Conservation (phyloP, 2,329 filamentous ascomycete species). For the Cercospora sp. region DNA sequence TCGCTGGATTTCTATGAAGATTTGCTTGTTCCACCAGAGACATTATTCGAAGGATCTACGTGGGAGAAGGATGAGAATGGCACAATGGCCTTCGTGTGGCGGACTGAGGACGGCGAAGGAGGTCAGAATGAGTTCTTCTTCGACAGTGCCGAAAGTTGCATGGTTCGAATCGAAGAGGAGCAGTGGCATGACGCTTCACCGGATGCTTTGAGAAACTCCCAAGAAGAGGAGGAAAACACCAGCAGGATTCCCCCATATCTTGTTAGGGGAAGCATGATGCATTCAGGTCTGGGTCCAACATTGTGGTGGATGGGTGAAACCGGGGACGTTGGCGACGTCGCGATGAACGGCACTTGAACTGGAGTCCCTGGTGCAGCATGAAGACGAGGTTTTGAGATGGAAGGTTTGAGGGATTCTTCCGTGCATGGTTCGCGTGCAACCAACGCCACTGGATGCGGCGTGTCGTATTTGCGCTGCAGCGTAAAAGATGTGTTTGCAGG, state of each 20-base stretch:
- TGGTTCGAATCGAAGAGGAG: slow-evolving; percentile 82
- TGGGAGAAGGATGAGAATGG: slow-evolving; percentile 35
- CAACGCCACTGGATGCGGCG: background rate
- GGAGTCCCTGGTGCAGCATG: background rate
- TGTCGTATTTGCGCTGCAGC: background rate
- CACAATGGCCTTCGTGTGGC: slow-evolving; percentile 70
- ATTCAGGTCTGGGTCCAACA: slow-evolving; percentile 50
- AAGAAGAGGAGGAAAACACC: slow-evolving; percentile 61
- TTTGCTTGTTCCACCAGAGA: slow-evolving; percentile 72
- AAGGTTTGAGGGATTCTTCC: background rate
- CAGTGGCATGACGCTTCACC: slow-evolving; percentile 90
- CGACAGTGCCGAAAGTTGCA: slow-evolving; percentile 84
- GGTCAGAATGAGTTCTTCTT: slow-evolving; percentile 67
- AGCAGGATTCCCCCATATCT: slow-evolving; percentile 70
- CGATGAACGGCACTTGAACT: slow-evolving; percentile 24
- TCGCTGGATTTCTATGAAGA: slow-evolving; percentile 93
- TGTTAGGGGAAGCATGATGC: slow-evolving; percentile 56
- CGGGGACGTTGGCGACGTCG: slow-evolving; percentile 20
- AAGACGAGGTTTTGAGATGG: background rate
- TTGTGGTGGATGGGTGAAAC: slow-evolving; percentile 49
- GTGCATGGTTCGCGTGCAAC: background rate
- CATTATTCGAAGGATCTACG: slow-evolving; percentile 69
- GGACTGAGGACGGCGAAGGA: slow-evolving; percentile 67
- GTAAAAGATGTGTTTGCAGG: background rate
- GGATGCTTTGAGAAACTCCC: slow-evolving; percentile 61